Base-by-base conservation (phyloP, 495 filamentous ascomycete species). In the Penicillium ucsense region DNA sequence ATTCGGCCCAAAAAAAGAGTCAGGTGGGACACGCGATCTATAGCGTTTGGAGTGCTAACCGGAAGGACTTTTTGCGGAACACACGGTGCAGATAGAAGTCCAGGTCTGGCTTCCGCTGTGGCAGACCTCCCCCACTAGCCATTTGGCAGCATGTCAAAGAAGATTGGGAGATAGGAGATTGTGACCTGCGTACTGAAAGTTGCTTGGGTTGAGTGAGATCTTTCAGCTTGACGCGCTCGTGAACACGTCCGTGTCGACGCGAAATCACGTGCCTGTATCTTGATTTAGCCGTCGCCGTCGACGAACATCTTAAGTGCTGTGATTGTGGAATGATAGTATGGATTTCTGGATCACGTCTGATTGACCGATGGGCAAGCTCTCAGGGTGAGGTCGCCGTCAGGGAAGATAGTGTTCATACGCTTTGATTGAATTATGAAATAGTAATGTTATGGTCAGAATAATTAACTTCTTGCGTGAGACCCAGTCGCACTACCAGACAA, bases 11-110 rank as follows among this genome's bases (percentile, higher is more conserved):
- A 20, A 20, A 20, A 20, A 20, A 2, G 8, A 20, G n/a, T 66
- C 49, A 59, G 54, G 31, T 43, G 46, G 33, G 35, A 10, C 33
- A 11, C 20, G 9, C 34, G 39, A n/a, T 32, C 20, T 46, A 47
- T 11, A 40, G 38, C 31, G 31, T 5, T 20, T 33, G n/a, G 46
- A 29, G 40, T 11, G 59, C 60, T 38, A 51, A 89, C 86, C 87
- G 75, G 59, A 94, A 90, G 8, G 64, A 65, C 4, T 65, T 63
- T 61, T 94, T 94, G 42, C 80, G 80, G 66, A 95, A 95, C 31
- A 92, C 85, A 8, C 81, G 77, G 30, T 83, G 79, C 6, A 97
- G 73, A 6, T 88, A 88, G 61, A 91, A 94, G 50, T 94, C 86
- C 44, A 94, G 73, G 62, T 97, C 91, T 35, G 72, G 62, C 46